Evolutionary conservation across 306 rosid genomes (phyloP).

Genomic region (Cicer cuneatum): DNA sequence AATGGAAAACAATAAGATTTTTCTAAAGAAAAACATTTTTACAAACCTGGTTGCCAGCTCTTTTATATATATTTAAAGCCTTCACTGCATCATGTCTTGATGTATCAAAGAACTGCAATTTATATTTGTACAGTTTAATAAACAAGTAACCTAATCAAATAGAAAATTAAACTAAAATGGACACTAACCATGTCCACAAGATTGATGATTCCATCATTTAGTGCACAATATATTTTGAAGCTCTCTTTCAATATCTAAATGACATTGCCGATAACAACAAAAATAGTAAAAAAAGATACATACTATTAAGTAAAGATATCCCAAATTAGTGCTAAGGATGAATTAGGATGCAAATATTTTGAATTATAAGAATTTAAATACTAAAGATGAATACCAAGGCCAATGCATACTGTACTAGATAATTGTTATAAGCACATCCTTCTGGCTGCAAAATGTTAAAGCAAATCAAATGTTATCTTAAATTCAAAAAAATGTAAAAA

Average conservation of each 20-base stretch:
- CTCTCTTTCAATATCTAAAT: constrained; percentile 92
- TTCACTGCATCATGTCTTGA: constrained; percentile 90
- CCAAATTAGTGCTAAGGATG: neutral
- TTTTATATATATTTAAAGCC: constrained; percentile 85
- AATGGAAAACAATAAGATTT: neutral
- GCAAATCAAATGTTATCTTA: constrained; percentile 36
- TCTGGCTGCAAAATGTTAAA: constrained; percentile 79
- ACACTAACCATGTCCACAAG: constrained; percentile 94
- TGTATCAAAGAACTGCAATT: constrained; percentile 90
- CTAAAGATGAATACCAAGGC: constrained; percentile 71
- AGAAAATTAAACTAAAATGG: constrained; percentile 17
- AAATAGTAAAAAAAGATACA: constrained; percentile 6
- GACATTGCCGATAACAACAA: constrained; percentile 34
- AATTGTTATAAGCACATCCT: constrained; percentile 80
- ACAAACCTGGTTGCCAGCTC: constrained; percentile 92
- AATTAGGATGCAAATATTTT: constrained; percentile 1
- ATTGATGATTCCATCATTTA: constrained; percentile 95
- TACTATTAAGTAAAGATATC: neutral
- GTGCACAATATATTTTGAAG: constrained; percentile 93
- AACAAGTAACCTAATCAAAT: constrained; percentile 10
- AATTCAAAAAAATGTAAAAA: constrained; percentile 10
- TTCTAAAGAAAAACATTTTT: constrained; percentile 10
- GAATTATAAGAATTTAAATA: neutral
- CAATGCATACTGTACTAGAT: constrained; percentile 88
- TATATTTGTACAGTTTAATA: constrained; percentile 16